These are phyloP conservation scores for Gynostemma pentaphyllum DNA, from an alignment of 306 rosid species.

Conservation along the genomic window DNA sequence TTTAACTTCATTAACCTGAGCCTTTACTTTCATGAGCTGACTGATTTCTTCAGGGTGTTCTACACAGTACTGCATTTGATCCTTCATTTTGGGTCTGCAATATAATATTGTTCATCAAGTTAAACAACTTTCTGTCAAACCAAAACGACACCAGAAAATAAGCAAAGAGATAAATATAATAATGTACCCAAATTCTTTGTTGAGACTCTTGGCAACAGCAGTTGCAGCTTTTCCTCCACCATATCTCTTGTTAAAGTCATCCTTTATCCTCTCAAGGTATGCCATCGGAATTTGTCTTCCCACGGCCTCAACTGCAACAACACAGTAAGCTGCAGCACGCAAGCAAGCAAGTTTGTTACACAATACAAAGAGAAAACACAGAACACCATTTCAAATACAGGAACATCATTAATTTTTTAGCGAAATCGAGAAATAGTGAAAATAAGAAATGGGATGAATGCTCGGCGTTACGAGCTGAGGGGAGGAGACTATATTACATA, in stretches of 20 bases:
- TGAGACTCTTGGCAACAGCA: slow-evolving; percentile 15
- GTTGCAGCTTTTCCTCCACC: slow-evolving; percentile 14
- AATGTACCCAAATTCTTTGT: slow-evolving; percentile 11
- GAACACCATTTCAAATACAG: too few relatives aligned
- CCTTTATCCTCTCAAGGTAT: slow-evolving; percentile 10
- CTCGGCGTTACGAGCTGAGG: too few relatives aligned
- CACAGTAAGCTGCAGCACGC: slow-evolving; percentile 4
- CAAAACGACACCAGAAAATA: neutral
- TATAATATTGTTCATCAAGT: neutral
- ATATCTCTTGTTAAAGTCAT: slow-evolving; percentile 12
- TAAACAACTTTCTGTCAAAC: neutral
- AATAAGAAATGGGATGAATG: neutral
- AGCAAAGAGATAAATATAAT: neutral
- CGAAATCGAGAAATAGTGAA: too few relatives aligned
- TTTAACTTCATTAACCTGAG: slow-evolving; percentile 15
- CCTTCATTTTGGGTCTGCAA: slow-evolving; percentile 14
- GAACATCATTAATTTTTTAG: too few relatives aligned
- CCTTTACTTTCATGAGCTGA: slow-evolving; percentile 7
- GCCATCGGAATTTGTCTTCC: slow-evolving; percentile 15
- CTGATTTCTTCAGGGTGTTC: slow-evolving; percentile 15
- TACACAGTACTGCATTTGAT: slow-evolving; percentile 14
- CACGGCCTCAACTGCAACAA: slow-evolving; percentile 11
- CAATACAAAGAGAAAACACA: too few relatives aligned
- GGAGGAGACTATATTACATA: too few relatives aligned
- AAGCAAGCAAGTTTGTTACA: neutral